Percentiles rank a stretch among this genome's conserved stretches.
phyloP scores from a whole-genome alignment of 305 asterid species.

The Rubia peregrina region DNA sequence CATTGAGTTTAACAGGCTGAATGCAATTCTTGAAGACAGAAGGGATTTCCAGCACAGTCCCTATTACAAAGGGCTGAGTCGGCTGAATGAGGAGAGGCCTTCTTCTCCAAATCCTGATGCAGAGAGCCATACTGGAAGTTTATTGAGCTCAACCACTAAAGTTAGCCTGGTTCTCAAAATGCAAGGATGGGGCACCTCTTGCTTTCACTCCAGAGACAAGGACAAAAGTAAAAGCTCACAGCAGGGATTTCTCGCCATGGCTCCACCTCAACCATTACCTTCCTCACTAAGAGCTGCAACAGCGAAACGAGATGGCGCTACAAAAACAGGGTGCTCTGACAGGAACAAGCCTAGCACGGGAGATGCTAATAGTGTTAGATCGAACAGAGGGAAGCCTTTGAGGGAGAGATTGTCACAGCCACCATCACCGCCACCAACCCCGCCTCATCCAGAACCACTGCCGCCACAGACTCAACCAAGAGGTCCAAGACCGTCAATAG shows the following conservation, averaged over 20 bases:
- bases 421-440: slow-evolving; percentile 25
- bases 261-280: slow-evolving; percentile 20
- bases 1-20: slow-evolving; percentile 32
- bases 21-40: slow-evolving; percentile 20
- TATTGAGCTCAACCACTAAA: slow-evolving; percentile 35
- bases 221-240: slow-evolving; percentile 24
- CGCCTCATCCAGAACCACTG: slow-evolving; percentile 6
- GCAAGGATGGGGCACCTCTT: slow-evolving; percentile 32
- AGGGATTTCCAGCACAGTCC: slow-evolving; percentile 43
- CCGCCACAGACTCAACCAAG: slow-evolving; percentile 19
- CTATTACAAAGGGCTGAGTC: slow-evolving; percentile 68
- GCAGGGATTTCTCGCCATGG: slow-evolving; percentile 11
- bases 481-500: not conserved
- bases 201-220: slow-evolving; percentile 16
- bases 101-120: slow-evolving; percentile 40
- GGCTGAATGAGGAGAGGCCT: slow-evolving; percentile 41
- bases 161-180: slow-evolving; percentile 35
- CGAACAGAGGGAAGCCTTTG: slow-evolving; percentile 60
- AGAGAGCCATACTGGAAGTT: slow-evolving; percentile 42
- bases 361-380: slow-evolving; percentile 20
- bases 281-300: slow-evolving; percentile 9
- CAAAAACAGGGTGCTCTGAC: slow-evolving; percentile 19
- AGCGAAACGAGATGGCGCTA: slow-evolving; percentile 22
- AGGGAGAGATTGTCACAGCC: slow-evolving; percentile 65
- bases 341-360: not conserved